Conservation (phyloP, 2,329 filamentous ascomycete species). For the Phaeosphaeria sp. region DNA sequence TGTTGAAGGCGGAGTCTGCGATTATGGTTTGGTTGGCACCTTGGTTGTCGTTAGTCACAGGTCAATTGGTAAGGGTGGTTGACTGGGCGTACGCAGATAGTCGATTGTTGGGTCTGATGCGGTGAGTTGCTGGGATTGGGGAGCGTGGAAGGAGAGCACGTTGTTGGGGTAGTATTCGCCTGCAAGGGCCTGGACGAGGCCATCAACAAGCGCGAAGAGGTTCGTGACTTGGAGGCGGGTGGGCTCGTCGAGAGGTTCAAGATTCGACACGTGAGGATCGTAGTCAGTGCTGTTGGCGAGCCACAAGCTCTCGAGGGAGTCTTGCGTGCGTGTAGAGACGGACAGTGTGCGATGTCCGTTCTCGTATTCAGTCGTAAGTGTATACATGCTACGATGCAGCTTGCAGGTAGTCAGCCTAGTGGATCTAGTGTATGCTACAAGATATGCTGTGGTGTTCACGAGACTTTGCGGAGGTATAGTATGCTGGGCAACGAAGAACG, state of each 20-base stretch:
- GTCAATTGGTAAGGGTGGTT: background rate
- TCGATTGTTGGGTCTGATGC: background rate
- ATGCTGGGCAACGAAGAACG: background rate
- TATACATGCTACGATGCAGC: background rate
- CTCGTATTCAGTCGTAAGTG: background rate
- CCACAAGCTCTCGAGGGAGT: background rate
- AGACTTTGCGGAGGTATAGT: background rate
- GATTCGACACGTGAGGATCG: background rate
- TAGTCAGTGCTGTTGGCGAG: background rate
- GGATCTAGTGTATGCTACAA: background rate
- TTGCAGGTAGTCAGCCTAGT: background rate
- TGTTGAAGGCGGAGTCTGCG: slow-evolving; percentile 7
- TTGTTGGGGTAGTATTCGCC: background rate
- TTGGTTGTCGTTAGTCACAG: background rate
- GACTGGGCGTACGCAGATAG: background rate
- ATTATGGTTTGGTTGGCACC: slow-evolving; percentile 6
- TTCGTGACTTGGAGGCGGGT: background rate
- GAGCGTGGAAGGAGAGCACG: background rate
- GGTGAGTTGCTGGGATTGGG: background rate
- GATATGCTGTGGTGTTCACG: background rate
- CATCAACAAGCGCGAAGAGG: background rate
- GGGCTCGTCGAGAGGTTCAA: background rate
- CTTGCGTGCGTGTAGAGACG: background rate
- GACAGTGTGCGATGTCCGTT: background rate
- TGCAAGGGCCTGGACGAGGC: background rate